Base-by-base conservation (phyloP, 148 eudicot genomes). In the Oxyria digyna region DNA sequence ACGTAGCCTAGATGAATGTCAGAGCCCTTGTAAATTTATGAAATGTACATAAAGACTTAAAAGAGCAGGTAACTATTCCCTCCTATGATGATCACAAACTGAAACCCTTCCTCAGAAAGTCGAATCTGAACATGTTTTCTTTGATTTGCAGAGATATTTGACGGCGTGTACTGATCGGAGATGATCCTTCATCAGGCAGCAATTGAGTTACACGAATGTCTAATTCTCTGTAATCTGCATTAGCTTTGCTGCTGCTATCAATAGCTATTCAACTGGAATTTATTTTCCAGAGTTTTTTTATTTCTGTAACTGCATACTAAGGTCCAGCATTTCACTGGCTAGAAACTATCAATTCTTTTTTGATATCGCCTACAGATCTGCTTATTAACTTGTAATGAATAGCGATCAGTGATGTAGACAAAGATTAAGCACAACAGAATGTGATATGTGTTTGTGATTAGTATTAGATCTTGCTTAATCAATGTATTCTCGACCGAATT, bases 11-110 rank as follows among this genome's bases (percentile, higher is more conserved):
- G 38, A 24, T 59, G 24, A 42, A 59, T 74, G 67, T 20, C 18
- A 50, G 52, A 70, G 13, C 4, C 41, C 29, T n/a, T 26, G 63
- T 68, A 67, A 18, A 65, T 26, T 0, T 35, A 9, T 57, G 49
- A n/a, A n/a, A 31, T 69, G 63, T 71, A 69, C 67, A 63, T 65
- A 49, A n/a, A 72, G 20, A 73, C 67, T 23, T 21, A 9, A 21
- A 8, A 24, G 14, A 37, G 63, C 69, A 75, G 79, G 78, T 70
- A 68, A 63, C 12, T 62, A 8, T 27, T 46, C 23, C 20, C 11
- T 55, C 26, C 33, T 55, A 26, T 24, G 12, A 54, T 54, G 10
- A 54, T 54, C 62, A n/a, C n/a, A n/a, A n/a, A n/a, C n/a, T n/a
- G n/a, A n/a, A n/a, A n/a, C n/a, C n/a, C n/a, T n/a, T 52, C 9